Conservation (phyloP, 202 grass and related monocot species). For the Hordeum pubiflorum region DNA sequence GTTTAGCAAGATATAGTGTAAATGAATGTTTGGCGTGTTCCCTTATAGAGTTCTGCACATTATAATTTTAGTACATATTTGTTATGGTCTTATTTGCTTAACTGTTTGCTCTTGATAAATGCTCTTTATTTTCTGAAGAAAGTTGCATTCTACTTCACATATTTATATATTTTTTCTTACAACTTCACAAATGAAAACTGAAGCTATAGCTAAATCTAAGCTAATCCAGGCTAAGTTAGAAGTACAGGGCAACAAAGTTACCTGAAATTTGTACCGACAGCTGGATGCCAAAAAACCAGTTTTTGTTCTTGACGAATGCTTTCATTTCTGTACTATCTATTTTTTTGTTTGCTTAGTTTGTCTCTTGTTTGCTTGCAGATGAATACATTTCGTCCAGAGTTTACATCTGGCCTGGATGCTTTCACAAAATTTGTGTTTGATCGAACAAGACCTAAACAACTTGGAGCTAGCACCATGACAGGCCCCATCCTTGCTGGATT, state of each 20-base stretch:
- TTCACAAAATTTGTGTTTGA: constrained; percentile 92
- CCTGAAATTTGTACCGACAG: neutral
- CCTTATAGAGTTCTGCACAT: neutral
- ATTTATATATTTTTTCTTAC: neutral
- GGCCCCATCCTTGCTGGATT: constrained; percentile 86
- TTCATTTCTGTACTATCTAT: neutral
- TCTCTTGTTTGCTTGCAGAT: constrained; percentile 52
- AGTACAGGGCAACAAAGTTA: neutral
- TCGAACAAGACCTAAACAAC: constrained; percentile 87
- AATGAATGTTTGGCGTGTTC: neutral
- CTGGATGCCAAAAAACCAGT: neutral
- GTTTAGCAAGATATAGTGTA: neutral
- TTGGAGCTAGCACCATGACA: constrained; percentile 90
- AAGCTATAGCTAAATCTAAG: neutral
- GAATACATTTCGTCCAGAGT: constrained; percentile 72
- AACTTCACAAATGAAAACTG: neutral
- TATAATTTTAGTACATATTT: neutral
- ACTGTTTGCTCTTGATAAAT: neutral
- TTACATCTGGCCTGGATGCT: constrained; percentile 76
- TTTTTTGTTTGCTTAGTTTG: constrained; percentile 10
- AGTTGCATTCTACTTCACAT: neutral
- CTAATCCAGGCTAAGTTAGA: neutral
- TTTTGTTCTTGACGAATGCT: neutral
- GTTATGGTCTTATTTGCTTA: neutral
- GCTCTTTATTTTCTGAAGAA: neutral